Conservation (phyloP, 331 rosid species). For the Spiraea crenata region DNA sequence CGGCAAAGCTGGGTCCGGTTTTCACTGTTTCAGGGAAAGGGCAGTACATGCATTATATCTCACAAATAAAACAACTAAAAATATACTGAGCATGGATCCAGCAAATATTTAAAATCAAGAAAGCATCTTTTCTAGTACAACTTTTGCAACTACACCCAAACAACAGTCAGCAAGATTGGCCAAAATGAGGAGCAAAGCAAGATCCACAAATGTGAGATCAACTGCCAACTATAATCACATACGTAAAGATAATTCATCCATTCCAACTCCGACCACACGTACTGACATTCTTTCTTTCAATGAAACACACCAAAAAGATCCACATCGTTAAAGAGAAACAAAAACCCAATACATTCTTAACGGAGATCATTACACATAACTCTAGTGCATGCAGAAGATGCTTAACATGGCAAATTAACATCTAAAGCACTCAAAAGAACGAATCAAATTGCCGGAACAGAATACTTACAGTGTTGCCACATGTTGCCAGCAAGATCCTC, state of each 20-base stretch:
- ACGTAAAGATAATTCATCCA: background rate
- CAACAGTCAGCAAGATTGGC: background rate
- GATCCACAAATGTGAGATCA: background rate
- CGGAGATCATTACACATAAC: background rate
- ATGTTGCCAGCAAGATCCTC: constrained; percentile 96
- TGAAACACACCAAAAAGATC: background rate
- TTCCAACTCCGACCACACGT: background rate
- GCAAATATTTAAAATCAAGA: background rate
- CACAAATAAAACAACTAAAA: background rate
- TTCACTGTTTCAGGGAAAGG: constrained; percentile 54
- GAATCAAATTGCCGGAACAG: background rate
- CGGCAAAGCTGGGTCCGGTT: constrained; percentile 96
- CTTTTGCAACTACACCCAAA: background rate
- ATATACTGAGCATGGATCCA: background rate
- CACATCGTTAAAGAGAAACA: background rate
- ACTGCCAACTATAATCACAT: background rate
- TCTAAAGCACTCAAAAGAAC: background rate
- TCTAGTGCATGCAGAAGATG: background rate
- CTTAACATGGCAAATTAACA: background rate
- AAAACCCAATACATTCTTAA: background rate
- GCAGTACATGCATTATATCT: constrained; percentile 13
- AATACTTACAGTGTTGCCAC: constrained; percentile 90
- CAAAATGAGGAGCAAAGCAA: background rate
- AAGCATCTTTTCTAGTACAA: background rate
- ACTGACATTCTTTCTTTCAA: background rate